These are phyloP conservation scores for Favolaschia claudopus DNA, from an alignment of 768 basidiomycete genomes.

Conservation along the genomic window DNA sequence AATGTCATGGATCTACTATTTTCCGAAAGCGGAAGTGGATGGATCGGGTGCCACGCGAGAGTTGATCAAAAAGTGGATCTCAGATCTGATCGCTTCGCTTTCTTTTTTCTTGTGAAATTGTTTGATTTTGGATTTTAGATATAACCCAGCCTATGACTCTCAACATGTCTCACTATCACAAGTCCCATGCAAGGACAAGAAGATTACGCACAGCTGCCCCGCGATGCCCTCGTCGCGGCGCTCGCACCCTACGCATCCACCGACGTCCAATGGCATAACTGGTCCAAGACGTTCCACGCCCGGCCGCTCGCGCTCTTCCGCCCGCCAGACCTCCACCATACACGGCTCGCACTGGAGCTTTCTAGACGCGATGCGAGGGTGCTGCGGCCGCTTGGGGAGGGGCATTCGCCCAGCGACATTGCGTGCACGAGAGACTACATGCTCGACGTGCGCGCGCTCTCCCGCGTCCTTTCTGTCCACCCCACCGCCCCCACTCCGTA, in stretches of 20 bases:
- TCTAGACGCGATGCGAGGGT: slow-evolving; percentile 75
- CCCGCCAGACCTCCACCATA: slow-evolving; percentile 74
- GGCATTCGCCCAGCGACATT: slow-evolving; percentile 93
- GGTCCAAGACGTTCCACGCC: slow-evolving; percentile 84
- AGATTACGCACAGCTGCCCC: too few relatives aligned
- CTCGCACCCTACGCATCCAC: slow-evolving; percentile 66
- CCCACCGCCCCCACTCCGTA: slow-evolving; percentile 70
- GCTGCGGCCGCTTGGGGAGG: slow-evolving; percentile 86
- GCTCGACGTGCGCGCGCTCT: slow-evolving; percentile 61
- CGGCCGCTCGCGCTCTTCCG: slow-evolving; percentile 75
- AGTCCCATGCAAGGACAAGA: too few relatives aligned
- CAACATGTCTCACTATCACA: too few relatives aligned
- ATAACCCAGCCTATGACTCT: too few relatives aligned
- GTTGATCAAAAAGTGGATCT: not conserved
- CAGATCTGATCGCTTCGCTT: not conserved
- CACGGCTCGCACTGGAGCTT: slow-evolving; percentile 79
- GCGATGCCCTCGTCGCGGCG: slow-evolving; percentile 56
- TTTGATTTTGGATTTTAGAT: not conserved
- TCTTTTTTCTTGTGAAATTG: not conserved
- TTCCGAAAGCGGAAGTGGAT: not conserved
- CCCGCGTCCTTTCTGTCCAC: slow-evolving; percentile 11
- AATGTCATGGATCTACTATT: too few relatives aligned
- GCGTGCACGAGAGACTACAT: slow-evolving; percentile 90
- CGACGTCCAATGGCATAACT: slow-evolving; percentile 63
- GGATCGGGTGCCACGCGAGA: not conserved